Conservation (phyloP, 306 rosid species). For the Fragaria iinumae region DNA sequence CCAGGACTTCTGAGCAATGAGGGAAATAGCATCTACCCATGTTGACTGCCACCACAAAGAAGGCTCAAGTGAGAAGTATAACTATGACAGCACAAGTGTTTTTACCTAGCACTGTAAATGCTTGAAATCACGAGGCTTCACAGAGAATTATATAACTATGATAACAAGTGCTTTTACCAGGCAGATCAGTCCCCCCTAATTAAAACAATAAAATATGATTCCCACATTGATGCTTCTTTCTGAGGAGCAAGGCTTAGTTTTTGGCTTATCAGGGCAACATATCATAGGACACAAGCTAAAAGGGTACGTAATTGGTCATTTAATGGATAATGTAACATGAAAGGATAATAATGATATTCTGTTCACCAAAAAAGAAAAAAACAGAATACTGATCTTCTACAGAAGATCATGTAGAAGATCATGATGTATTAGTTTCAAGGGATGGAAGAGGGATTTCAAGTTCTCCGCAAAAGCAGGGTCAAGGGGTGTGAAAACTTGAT, state of each 20-base stretch:
- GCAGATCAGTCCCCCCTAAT: not conserved
- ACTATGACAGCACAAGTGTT: not conserved
- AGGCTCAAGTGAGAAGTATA: conserved; percentile 9
- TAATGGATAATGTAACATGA: not conserved
- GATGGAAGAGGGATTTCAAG: not conserved
- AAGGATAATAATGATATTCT: not conserved
- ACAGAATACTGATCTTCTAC: not conserved
- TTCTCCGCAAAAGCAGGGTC: not conserved
- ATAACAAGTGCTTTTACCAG: not conserved
- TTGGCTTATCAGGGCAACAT: not conserved
- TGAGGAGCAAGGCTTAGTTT: not conserved
- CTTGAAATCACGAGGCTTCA: not conserved
- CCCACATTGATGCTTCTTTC: not conserved
- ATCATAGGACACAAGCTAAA: not conserved
- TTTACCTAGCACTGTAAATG: not conserved
- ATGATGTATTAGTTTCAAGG: not conserved
- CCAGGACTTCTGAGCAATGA: conserved; percentile 52
- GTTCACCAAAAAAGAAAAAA: not conserved
- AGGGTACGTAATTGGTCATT: not conserved
- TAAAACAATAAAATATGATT: not conserved
- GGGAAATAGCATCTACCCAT: conserved; percentile 50
- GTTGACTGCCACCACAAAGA: conserved; percentile 35
- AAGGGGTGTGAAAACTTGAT: not conserved
- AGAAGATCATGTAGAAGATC: not conserved
- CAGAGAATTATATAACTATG: not conserved